Evolutionary conservation across 192 early-diverging fungal species (phyloP).

Genomic region (Linnemannia schmuckeri): DNA sequence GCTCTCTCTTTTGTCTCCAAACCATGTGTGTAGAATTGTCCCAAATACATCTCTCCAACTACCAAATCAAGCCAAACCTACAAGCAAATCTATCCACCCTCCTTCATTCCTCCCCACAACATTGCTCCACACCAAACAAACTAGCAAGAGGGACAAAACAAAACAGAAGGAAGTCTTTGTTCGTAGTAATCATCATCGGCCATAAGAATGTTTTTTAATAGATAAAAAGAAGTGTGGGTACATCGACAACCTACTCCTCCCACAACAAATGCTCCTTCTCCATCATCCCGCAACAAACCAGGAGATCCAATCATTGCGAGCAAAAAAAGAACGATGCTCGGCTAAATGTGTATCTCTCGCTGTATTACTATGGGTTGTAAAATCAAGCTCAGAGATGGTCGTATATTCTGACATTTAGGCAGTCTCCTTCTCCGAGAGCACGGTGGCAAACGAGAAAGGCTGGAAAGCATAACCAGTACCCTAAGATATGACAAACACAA

Average conservation of each 20-base stretch:
- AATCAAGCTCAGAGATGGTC: not conserved
- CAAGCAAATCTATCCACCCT: too few species aligned
- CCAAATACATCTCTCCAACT: too few species aligned
- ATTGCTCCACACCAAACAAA: not conserved
- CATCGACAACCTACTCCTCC: not conserved
- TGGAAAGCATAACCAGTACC: slow-evolving; percentile 89
- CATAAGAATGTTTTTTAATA: not conserved
- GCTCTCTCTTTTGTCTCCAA: too few species aligned
- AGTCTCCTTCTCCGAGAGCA: slow-evolving; percentile 50
- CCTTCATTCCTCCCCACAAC: too few species aligned
- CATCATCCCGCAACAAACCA: too few species aligned
- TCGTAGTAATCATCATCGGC: not conserved
- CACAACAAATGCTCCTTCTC: not conserved
- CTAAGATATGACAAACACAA: slow-evolving; percentile 16
- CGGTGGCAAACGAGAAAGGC: slow-evolving; percentile 86
- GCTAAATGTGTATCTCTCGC: too few species aligned
- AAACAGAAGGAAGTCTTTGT: not conserved
- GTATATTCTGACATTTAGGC: not conserved
- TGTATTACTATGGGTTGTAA: too few species aligned
- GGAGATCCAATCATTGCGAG: too few species aligned
- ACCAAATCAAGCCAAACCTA: too few species aligned
- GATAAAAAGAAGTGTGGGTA: not conserved
- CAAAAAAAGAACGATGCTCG: too few species aligned
- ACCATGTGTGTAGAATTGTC: too few species aligned
- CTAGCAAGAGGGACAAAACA: not conserved